Evolutionary conservation across 192 early-diverging fungal species (phyloP).

Genomic region (Oehlia diaphana): DNA sequence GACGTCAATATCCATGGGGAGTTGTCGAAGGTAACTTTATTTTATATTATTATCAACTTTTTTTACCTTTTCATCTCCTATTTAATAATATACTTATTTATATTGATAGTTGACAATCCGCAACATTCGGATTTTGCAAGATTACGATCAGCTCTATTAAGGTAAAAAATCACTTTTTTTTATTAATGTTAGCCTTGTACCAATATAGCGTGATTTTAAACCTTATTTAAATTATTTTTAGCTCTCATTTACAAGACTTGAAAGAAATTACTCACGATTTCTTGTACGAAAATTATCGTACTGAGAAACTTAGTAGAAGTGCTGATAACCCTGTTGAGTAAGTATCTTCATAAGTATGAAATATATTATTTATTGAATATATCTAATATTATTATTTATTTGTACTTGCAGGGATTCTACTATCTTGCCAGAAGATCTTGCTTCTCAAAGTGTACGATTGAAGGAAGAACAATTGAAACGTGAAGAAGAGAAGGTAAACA

Average conservation of each 20-base stretch:
- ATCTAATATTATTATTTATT: not conserved
- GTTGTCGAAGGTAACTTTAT: slow-evolving; percentile 64
- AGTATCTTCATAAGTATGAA: slow-evolving; percentile 19
- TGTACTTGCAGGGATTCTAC: not conserved
- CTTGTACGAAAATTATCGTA: slow-evolving; percentile 95
- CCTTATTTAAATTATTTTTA: slow-evolving; percentile 32
- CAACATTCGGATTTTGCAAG: slow-evolving; percentile 97
- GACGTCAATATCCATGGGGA: slow-evolving; percentile 95
- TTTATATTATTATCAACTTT: not conserved
- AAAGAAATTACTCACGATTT: slow-evolving; percentile 96
- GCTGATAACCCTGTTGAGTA: slow-evolving; percentile 40
- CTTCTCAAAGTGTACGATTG: slow-evolving; percentile 37
- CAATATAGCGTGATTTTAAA: not conserved
- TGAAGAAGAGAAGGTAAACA: slow-evolving; percentile 52
- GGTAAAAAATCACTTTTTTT: slow-evolving; percentile 39
- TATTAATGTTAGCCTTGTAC: not conserved
- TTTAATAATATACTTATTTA: not conserved
- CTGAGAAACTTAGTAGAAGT: slow-evolving; percentile 74
- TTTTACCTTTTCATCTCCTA: not conserved
- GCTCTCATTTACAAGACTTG: slow-evolving; percentile 96
- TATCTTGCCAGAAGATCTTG: slow-evolving; percentile 25
- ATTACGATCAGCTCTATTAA: slow-evolving; percentile 86
- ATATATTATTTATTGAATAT: not conserved
- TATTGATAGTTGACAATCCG: slow-evolving; percentile 78
- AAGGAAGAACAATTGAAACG: slow-evolving; percentile 57